Base-by-base conservation (phyloP, 306 rosid genomes). In the Alnus glutinosa region DNA sequence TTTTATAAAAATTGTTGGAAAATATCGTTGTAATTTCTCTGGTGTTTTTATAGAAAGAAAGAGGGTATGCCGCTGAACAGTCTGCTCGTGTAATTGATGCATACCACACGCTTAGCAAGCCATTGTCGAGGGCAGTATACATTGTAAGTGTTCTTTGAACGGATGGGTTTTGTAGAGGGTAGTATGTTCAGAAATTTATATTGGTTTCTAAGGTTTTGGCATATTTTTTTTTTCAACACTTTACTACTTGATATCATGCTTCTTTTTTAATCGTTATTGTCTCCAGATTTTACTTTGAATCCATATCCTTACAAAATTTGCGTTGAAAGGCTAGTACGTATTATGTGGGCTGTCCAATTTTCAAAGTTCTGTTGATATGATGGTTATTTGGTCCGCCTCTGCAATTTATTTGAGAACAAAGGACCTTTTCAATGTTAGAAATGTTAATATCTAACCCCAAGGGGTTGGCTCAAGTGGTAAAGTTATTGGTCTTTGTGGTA, bases 71-170 rank as follows among this genome's bases (percentile, higher is more conserved):
- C 72, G 98, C 98, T 18, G 96, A 88, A 57, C 99, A 95, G 85
- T 95, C 98, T 86, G 93, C 94, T 71, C 89, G 91, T 82, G 97
- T 95, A 80, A 93, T 88, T 74, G 92, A 95, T 88, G 99, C 99
- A 4, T 93, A 87, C 78, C 84, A 70, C 39, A 95, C 98, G 0
- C 98, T 95, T 69, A 86, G 83, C 83, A 90, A 83, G 66, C 94
- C 99, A n/a, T 87, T 95, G 86, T 87, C 88, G 13, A 88, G 99
- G 83, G 96, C 80, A 30, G 87, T 90, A 78, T 95, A 95, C 82
- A 71, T 95, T 78, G 99, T 95, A 83, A 91, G 95, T 64, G 44
- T 75, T 23, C 68, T 51, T 72, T 42, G 28, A 9, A 67, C 48
- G 9, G 15, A 64, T 64, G 48, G 47, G 9, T 68, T 55, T 54